These are phyloP conservation scores for Mytilinidion resinicola DNA, from an alignment of 495 filamentous ascomycete genomes.

Conservation along the genomic window DNA sequence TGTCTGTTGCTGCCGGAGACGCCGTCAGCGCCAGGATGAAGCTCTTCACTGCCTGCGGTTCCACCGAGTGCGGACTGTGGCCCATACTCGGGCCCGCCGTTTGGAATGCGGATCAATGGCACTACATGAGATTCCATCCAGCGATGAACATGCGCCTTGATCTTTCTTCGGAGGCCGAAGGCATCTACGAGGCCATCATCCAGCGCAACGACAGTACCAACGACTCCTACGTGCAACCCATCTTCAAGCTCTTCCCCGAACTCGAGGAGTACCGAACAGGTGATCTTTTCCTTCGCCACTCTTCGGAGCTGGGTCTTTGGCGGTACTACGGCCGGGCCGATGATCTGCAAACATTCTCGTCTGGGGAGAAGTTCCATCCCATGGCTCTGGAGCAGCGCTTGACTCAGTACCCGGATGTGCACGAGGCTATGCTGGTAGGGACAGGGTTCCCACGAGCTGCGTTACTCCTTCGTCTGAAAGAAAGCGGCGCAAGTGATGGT, in stretches of 20 bases:
- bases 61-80: conserved; percentile 2
- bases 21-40: not conserved
- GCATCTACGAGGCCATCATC: conserved; percentile 1
- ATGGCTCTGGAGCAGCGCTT: not conserved
- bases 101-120: conserved; percentile 2
- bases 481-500: too few relatives aligned
- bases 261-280: not conserved
- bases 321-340: conserved; percentile 1
- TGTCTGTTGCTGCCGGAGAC: conserved; percentile 1
- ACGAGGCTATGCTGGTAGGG: conserved; percentile 1
- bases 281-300: conserved; percentile 1
- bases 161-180: not conserved
- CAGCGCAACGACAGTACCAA: not conserved
- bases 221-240: not conserved
- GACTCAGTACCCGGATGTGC: not conserved
- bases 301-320: not conserved
- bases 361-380: conserved; percentile 3
- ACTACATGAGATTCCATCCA: not conserved
- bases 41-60: not conserved
- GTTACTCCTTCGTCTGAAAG: not conserved
- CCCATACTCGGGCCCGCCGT: not conserved
- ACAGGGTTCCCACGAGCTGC: not conserved
- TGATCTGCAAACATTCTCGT: conserved; percentile 3
- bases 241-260: not conserved
- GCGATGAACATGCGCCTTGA: conserved; percentile 1